Percentiles rank a stretch among this genome's conserved stretches.
phyloP scores from a whole-genome alignment of 169 alveolate genomes.

The Cytauxzoon felis region DNA sequence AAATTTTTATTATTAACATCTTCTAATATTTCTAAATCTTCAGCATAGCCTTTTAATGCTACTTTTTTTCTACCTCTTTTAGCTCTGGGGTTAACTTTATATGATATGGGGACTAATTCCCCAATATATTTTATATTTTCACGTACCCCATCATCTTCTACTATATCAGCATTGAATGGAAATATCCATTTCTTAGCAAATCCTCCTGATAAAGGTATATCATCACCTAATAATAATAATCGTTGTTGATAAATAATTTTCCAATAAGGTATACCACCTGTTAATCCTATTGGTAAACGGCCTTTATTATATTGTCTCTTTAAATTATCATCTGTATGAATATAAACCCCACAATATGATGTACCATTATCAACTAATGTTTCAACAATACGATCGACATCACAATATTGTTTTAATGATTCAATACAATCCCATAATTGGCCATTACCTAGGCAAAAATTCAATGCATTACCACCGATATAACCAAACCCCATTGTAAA shows the following conservation, averaged over 20 bases:
- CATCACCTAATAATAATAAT: constrained; percentile 15
- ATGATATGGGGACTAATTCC: constrained; percentile 63
- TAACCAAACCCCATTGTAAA: constrained; percentile 80
- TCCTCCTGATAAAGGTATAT: constrained; percentile 54
- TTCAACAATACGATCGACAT: constrained; percentile 32
- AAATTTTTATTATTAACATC: constrained; percentile 7
- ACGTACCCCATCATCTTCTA: constrained; percentile 74
- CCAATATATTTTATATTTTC: constrained; percentile 43
- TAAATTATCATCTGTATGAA: constrained; percentile 8
- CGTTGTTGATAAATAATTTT: constrained; percentile 30
- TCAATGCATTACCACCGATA: constrained; percentile 65
- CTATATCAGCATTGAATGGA: constrained; percentile 34
- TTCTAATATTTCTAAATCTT: constrained; percentile 20
- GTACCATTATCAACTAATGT: constrained; percentile 49
- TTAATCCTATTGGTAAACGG: constrained; percentile 46
- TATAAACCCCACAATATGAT: constrained; percentile 41
- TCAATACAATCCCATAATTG: constrained; percentile 69
- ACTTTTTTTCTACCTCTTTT: constrained; percentile 75
- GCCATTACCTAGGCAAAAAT: constrained; percentile 73
- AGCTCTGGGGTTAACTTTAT: constrained; percentile 75
- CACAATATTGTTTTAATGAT: constrained; percentile 18
- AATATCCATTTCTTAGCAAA: constrained; percentile 55
- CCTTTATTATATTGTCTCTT: constrained; percentile 26
- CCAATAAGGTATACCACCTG: constrained; percentile 61
- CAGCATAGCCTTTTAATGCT: constrained; percentile 45